Evolutionary conservation across 2,329 filamentous ascomycete genomes (phyloP).

Genomic region (Mycosphaerelloides madeirae): DNA sequence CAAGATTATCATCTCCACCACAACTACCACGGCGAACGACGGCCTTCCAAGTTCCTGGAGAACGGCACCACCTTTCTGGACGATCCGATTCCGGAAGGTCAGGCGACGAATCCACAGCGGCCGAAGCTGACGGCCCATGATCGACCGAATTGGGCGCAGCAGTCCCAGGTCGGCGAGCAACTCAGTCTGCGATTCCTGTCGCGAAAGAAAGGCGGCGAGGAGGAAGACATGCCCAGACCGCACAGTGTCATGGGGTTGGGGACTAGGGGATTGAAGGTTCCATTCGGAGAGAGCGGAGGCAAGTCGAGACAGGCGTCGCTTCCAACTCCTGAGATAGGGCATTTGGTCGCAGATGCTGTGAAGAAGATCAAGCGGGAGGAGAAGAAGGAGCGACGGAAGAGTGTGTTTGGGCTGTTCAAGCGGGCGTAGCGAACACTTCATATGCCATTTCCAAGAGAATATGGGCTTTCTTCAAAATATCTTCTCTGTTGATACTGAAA

Average conservation of each 20-base stretch:
- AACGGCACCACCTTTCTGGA: background rate
- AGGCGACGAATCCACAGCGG: constrained; percentile 3
- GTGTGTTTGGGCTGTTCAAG: constrained; percentile 22
- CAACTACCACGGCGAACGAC: background rate
- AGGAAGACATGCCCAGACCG: background rate
- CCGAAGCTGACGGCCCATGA: constrained; percentile 11
- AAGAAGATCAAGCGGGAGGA: constrained; percentile 23
- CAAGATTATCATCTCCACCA: too few species aligned
- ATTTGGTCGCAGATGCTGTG: constrained; percentile 25
- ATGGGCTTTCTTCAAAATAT: too few species aligned
- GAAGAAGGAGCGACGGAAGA: constrained; percentile 13
- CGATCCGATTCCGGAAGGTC: constrained; percentile 1
- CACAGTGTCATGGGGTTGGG: too few species aligned
- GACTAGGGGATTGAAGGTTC: background rate
- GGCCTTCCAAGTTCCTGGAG: constrained; percentile 2
- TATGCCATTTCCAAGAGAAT: too few species aligned
- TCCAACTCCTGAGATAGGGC: constrained; percentile 4
- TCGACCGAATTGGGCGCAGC: constrained; percentile 24
- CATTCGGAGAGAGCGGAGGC: background rate
- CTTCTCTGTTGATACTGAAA: too few species aligned
- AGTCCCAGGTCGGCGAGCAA: constrained; percentile 18
- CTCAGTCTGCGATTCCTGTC: constrained; percentile 1
- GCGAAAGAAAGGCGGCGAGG: constrained; percentile 1
- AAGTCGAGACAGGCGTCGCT: constrained; percentile 1
- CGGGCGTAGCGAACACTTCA: too few species aligned